phyloP scores from a whole-genome alignment of 768 basidiomycete species.

The Hortiboletus campestris region DNA sequence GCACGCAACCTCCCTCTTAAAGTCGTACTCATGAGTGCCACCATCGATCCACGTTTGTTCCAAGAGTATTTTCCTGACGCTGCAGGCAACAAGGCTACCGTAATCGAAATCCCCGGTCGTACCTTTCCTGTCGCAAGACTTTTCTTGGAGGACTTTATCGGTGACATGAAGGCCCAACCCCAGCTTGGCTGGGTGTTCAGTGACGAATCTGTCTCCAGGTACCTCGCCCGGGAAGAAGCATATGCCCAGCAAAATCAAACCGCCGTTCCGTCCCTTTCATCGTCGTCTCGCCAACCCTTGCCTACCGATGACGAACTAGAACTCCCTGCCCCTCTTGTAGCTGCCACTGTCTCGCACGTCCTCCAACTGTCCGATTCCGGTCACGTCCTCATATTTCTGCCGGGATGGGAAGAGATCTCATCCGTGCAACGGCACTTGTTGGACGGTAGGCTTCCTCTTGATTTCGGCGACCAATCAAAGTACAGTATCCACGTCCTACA shows the following conservation, averaged over 20 bases:
- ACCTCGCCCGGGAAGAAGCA: conserved; percentile 59
- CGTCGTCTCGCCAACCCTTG: conserved; percentile 2
- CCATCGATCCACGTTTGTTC: conserved; percentile 89
- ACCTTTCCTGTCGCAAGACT: conserved; percentile 83
- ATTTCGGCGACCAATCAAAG: conserved; percentile 57
- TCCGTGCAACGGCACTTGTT: conserved; percentile 64
- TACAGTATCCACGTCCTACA: conserved; percentile 81
- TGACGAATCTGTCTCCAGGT: conserved; percentile 69
- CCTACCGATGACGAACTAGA: conserved; percentile 58
- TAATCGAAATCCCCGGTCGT: conserved; percentile 86
- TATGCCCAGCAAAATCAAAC: conserved; percentile 13
- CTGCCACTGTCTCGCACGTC: conserved; percentile 77
- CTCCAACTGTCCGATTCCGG: conserved; percentile 72
- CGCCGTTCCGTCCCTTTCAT: not conserved
- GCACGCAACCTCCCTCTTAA: conserved; percentile 71
- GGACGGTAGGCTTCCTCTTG: conserved; percentile 49
- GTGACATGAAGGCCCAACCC: conserved; percentile 42
- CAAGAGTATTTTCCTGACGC: conserved; percentile 79
- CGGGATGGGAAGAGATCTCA: conserved; percentile 92
- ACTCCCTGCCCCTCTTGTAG: conserved; percentile 77
- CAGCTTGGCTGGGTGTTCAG: conserved; percentile 60
- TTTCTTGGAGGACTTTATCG: conserved; percentile 77
- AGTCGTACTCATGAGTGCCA: conserved; percentile 93
- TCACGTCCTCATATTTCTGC: conserved; percentile 86
- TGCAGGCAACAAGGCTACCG: conserved; percentile 55